phyloP scores from a whole-genome alignment of 176 grass and related monocot species.

The Pontederia crassipes region DNA sequence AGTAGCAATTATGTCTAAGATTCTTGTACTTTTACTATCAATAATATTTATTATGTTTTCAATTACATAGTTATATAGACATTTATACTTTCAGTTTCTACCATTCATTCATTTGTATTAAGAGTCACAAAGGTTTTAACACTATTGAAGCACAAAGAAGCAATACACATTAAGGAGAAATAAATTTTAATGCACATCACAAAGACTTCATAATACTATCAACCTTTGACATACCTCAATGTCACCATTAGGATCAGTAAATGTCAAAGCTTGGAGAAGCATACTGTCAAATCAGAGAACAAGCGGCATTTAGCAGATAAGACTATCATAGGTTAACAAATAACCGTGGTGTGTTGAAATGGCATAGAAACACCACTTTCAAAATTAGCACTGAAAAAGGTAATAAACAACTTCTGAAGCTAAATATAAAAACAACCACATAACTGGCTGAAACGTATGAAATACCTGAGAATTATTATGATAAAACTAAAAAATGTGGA shows the following conservation, averaged over 20 bases:
- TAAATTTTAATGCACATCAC: background rate
- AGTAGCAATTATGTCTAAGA: no score
- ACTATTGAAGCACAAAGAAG: background rate
- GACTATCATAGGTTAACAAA: constrained; percentile 7
- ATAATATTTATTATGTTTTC: no score
- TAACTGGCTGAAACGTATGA: constrained; percentile 3
- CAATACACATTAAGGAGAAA: background rate
- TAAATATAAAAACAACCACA: constrained; percentile 7
- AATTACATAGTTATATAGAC: no score
- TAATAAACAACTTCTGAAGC: background rate
- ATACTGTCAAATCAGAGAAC: constrained; percentile 50
- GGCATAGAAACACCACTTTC: no score
- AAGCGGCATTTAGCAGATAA: constrained; percentile 19
- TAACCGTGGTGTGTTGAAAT: background rate
- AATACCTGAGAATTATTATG: background rate
- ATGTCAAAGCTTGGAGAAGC: constrained; percentile 78
- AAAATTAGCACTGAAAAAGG: no score
- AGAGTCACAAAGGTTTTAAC: no score
- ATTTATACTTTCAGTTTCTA: no score
- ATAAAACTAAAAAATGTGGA: constrained; percentile 9
- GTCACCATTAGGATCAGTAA: constrained; percentile 66
- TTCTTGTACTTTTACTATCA: no score
- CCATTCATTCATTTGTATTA: no score
- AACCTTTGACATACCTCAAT: constrained; percentile 47
- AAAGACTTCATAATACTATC: background rate